Evolutionary conservation across 2,329 filamentous ascomycete species (phyloP).

Genomic region (Clarireedia homoeocarpa): DNA sequence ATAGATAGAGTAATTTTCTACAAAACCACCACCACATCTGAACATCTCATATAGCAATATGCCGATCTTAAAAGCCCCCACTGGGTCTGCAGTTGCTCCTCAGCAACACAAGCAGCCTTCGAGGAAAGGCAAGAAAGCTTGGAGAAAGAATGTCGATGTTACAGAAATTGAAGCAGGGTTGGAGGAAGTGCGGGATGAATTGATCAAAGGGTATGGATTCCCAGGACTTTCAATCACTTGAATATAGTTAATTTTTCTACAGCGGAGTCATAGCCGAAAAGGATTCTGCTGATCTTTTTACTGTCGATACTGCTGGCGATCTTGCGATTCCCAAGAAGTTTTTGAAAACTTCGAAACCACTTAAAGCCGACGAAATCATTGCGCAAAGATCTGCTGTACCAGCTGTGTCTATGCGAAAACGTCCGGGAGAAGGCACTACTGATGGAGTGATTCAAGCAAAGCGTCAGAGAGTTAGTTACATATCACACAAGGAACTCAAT

Average conservation of each 20-base stretch:
- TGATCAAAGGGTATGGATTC: constrained; percentile 68
- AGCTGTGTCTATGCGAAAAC: constrained; percentile 71
- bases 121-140: constrained; percentile 96
- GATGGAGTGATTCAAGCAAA: constrained; percentile 69
- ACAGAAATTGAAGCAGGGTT: constrained; percentile 78
- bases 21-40: neutral
- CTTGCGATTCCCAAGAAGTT: constrained; percentile 55
- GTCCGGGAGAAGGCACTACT: constrained; percentile 58
- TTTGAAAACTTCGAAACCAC: constrained; percentile 62
- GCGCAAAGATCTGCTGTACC: constrained; percentile 75
- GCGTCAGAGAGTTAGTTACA: constrained; percentile 67
- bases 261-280: constrained; percentile 85
- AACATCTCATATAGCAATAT: constrained; percentile 16
- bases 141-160: constrained; percentile 96
- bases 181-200: constrained; percentile 76
- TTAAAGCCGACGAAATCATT: constrained; percentile 91
- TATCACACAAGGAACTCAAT: constrained; percentile 76
- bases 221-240: neutral
- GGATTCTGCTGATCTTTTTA: constrained; percentile 74
- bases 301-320: constrained; percentile 69
- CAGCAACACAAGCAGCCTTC: constrained; percentile 82
- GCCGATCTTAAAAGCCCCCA: constrained; percentile 27
- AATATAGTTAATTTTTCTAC: constrained; percentile 14
- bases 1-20: constrained; percentile 7
- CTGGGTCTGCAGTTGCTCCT: constrained; percentile 53